phyloP scores from a whole-genome alignment of 768 basidiomycete species.

The Strobilomyces dryophilus region DNA sequence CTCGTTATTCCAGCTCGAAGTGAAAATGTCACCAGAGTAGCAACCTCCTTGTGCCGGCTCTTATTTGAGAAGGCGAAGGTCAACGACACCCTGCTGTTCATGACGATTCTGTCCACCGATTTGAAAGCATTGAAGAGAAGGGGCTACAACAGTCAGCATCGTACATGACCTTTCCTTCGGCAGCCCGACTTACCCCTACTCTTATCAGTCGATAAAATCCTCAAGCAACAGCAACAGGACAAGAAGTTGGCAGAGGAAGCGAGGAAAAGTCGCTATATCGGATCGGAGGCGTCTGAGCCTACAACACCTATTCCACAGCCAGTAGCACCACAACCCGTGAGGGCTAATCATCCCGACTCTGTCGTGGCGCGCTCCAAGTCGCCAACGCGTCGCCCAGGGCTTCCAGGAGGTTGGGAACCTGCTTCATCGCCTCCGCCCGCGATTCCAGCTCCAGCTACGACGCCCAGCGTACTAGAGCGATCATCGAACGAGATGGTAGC shows the following conservation, averaged over 20 bases:
- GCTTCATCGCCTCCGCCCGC: slow-evolving; percentile 7
- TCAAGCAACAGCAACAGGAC: slow-evolving; percentile 77
- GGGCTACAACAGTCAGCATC: slow-evolving; percentile 72
- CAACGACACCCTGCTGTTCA: slow-evolving; percentile 85
- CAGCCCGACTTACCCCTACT: slow-evolving; percentile 6
- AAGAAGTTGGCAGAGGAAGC: slow-evolving; percentile 50
- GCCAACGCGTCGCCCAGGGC: slow-evolving; percentile 14
- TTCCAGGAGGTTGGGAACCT: slow-evolving; percentile 24
- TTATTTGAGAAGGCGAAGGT: slow-evolving; percentile 75
- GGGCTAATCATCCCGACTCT: background rate
- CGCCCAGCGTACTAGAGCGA: slow-evolving; percentile 5
- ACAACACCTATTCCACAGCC: slow-evolving; percentile 9
- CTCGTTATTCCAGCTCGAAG: background rate
- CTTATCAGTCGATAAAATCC: slow-evolving; percentile 76
- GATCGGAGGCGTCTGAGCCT: slow-evolving; percentile 11
- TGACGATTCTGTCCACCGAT: slow-evolving; percentile 92
- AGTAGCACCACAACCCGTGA: slow-evolving; percentile 12
- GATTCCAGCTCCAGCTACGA: background rate
- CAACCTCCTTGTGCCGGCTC: slow-evolving; percentile 75
- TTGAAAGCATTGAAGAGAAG: slow-evolving; percentile 73
- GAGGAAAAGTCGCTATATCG: slow-evolving; percentile 22
- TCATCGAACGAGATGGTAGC: slow-evolving; percentile 1
- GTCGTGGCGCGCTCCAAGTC: slow-evolving; percentile 15
- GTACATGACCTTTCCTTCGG: background rate
- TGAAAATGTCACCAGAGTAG: slow-evolving; percentile 51